Percentiles rank a stretch among this genome's conserved stretches.
phyloP scores from a whole-genome alignment of 2,329 filamentous ascomycete species.

The Calonectria pseudoreteaudii region DNA sequence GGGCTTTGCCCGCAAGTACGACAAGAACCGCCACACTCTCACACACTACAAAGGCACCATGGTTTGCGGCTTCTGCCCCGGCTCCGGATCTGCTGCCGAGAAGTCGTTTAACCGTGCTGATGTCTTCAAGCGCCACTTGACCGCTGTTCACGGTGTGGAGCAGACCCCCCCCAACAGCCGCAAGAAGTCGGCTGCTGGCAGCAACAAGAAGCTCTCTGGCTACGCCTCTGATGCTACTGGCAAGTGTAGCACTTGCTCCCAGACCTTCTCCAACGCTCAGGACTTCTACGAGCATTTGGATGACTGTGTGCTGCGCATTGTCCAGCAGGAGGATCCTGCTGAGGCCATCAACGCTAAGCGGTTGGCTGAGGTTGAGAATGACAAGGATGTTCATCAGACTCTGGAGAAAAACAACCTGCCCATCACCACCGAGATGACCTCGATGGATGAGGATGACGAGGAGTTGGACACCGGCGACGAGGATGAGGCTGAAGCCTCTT shows the following conservation, averaged over 20 bases:
- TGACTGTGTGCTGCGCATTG: conserved; percentile 78
- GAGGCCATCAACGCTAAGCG: conserved; percentile 77
- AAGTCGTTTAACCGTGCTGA: conserved; percentile 97
- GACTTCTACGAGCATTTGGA: conserved; percentile 99
- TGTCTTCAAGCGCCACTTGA: conserved; percentile 94
- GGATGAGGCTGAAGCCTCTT: conserved; percentile 56
- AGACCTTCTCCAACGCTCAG: conserved; percentile 91
- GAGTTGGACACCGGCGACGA: conserved; percentile 66
- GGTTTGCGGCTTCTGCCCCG: conserved; percentile 95
- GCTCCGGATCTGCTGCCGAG: conserved; percentile 87
- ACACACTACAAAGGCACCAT: conserved; percentile 98
- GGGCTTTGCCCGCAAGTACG: conserved; percentile 94
- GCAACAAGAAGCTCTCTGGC: conserved; percentile 74
- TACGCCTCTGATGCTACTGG: conserved; percentile 85
- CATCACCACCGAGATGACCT: conserved; percentile 53
- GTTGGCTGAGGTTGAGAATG: conserved; percentile 74
- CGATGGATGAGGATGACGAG: conserved; percentile 65
- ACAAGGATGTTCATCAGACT: conserved; percentile 71
- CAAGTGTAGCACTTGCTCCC: conserved; percentile 94
- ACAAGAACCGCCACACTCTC: conserved; percentile 93
- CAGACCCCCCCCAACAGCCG: conserved; percentile 93
- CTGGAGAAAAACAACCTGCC: conserved; percentile 73
- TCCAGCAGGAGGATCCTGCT: conserved; percentile 77
- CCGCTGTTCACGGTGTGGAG: conserved; percentile 90
- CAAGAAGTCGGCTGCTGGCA: conserved; percentile 69